phyloP scores from a whole-genome alignment of 75 land plant genomes.

The Pinus albicaulis region DNA sequence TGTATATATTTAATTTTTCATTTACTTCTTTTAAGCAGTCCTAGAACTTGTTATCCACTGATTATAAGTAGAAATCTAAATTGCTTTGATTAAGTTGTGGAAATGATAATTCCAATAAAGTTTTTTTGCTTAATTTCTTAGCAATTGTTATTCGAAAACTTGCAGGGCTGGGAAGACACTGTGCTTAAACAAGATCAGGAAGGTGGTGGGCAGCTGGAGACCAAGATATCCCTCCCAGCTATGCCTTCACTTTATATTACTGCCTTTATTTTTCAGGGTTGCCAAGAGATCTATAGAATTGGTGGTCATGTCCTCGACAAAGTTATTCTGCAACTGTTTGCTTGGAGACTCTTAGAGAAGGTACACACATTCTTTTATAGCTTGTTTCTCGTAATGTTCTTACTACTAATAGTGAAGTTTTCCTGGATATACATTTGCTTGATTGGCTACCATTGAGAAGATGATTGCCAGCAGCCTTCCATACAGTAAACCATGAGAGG shows the following conservation, averaged over 20 bases:
- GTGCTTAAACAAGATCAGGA: constrained; percentile 67
- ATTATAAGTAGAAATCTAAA: neutral
- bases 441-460: neutral
- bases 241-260: constrained; percentile 91
- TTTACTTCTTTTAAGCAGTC: neutral
- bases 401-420: neutral
- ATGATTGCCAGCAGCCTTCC: too few relatives aligned
- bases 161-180: constrained; percentile 98
- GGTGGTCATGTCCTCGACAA: constrained; percentile 98
- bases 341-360: constrained; percentile 72
- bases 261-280: constrained; percentile 80
- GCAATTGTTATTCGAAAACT: constrained; percentile 1
- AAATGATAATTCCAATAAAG: neutral
- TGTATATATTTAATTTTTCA: neutral
- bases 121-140: neutral
- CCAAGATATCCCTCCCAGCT: constrained; percentile 82
- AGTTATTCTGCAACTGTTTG: constrained; percentile 74
- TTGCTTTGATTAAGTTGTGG: neutral
- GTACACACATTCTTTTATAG: constrained; percentile 23
- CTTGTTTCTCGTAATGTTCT: neutral
- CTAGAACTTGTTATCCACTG: neutral
- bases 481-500: too few relatives aligned
- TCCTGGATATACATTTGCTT: neutral
- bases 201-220: constrained; percentile 54
- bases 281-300: constrained; percentile 85